Conservation (phyloP, 169 alveolate genomes). For the Plasmodium billcollinsi region DNA sequence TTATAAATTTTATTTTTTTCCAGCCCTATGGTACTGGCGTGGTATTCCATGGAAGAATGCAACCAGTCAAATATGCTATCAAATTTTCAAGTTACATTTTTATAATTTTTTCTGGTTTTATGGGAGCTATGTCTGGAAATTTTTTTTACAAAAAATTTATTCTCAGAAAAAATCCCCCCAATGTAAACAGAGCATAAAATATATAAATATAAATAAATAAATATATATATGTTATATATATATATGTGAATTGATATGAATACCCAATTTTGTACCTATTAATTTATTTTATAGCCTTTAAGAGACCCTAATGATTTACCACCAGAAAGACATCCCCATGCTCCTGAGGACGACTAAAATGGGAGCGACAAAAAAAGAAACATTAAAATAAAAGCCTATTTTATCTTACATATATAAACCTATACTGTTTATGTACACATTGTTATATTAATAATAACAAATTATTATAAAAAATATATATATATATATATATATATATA, state of each 20-base stretch:
- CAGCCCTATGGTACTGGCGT: conserved; percentile 88
- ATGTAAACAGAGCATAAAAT: conserved; percentile 55
- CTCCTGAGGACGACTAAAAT: conserved; percentile 70
- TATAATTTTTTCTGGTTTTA: conserved; percentile 82
- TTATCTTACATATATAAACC: too few species aligned
- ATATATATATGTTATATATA: conserved; percentile 2
- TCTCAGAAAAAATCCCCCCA: conserved; percentile 85
- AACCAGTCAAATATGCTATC: conserved; percentile 81
- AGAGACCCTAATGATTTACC: conserved; percentile 70
- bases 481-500: too few species aligned
- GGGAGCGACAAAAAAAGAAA: neutral
- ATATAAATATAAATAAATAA: too few species aligned
- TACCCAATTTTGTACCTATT: neutral
- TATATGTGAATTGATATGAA: neutral
- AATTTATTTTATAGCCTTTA: conserved; percentile 37
- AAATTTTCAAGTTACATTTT: conserved; percentile 83
- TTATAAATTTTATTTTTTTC: neutral
- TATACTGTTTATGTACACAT: too few species aligned
- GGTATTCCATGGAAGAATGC: conserved; percentile 81
- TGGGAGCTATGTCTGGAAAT: conserved; percentile 87
- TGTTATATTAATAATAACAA: too few species aligned
- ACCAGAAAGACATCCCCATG: conserved; percentile 71
- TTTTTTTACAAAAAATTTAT: conserved; percentile 80
- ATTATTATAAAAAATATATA: too few species aligned
- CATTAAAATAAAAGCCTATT: too few species aligned